phyloP scores from a whole-genome alignment of 495 filamentous ascomycete genomes.

The Hypoxylon fragiforme region DNA sequence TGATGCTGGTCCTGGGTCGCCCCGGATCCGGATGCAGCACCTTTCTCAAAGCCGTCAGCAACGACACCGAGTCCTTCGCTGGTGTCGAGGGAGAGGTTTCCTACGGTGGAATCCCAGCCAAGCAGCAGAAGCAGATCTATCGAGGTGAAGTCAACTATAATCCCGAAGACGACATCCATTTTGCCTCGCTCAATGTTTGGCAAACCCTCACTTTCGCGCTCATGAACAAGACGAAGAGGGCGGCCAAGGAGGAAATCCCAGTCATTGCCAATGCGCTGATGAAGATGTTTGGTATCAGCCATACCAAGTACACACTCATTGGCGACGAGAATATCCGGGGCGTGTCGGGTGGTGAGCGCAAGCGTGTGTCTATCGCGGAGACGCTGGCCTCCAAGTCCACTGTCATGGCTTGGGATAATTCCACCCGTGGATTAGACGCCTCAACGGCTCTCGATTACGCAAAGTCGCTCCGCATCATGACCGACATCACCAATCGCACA shows the following conservation, averaged over 20 bases:
- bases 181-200: constrained; percentile 75
- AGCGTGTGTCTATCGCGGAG: constrained; percentile 61
- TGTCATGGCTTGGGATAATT: constrained; percentile 67
- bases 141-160: constrained; percentile 84
- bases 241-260: constrained; percentile 65
- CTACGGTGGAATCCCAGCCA: constrained; percentile 75
- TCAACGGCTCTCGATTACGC: constrained; percentile 81
- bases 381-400: constrained; percentile 51
- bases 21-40: constrained; percentile 82
- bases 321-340: constrained; percentile 83
- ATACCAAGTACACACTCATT: constrained; percentile 82
- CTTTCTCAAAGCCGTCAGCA: constrained; percentile 76
- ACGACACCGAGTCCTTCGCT: constrained; percentile 67
- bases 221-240: constrained; percentile 80
- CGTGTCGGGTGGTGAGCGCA: constrained; percentile 66
- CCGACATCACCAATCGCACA: constrained; percentile 77
- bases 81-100: constrained; percentile 70
- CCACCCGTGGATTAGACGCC: constrained; percentile 78
- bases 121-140: constrained; percentile 69
- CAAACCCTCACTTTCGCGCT: constrained; percentile 82
- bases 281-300: constrained; percentile 77
- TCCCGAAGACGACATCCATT: constrained; percentile 78
- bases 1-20: constrained; percentile 82
- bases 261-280: constrained; percentile 70
- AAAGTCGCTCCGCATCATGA: constrained; percentile 77